A percentile compares a stretch with the other conserved stretches of the same genome.
phyloP scores from a whole-genome alignment of 2,329 filamentous ascomycete genomes.

The Xylariaceae sp. region DNA sequence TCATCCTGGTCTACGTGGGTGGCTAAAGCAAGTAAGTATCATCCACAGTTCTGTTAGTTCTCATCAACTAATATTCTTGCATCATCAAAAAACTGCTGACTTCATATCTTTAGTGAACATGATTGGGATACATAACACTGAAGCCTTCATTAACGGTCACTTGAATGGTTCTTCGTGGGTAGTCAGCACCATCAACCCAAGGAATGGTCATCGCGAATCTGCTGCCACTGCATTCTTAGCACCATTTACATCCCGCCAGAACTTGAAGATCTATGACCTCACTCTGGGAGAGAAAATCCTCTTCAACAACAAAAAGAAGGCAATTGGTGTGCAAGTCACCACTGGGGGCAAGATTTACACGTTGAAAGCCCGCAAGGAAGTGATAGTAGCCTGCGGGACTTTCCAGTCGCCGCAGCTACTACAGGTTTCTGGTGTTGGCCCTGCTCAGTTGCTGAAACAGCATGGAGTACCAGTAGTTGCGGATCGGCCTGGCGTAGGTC shows the following conservation, averaged over 20 bases:
- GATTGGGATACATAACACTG: slow-evolving; percentile 44
- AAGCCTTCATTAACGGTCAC: slow-evolving; percentile 3
- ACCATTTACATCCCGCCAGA: slow-evolving; percentile 1
- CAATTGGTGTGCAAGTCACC: slow-evolving; percentile 36
- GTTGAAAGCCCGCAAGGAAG: slow-evolving; percentile 42
- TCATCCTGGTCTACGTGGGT: slow-evolving; percentile 47
- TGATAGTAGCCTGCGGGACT: slow-evolving; percentile 48
- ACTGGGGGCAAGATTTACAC: slow-evolving; percentile 30
- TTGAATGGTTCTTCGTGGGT: slow-evolving; percentile 2
- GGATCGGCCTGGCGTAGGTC: slow-evolving; percentile 63
- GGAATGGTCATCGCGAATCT: slow-evolving; percentile 37
- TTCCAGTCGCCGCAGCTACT: slow-evolving; percentile 50
- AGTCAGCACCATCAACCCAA: background rate
- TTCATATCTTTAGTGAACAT: slow-evolving; percentile 38
- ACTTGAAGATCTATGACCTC: slow-evolving; percentile 20
- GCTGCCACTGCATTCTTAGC: slow-evolving; percentile 36
- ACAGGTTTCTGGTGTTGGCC: slow-evolving; percentile 49
- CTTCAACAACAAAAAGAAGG: slow-evolving; percentile 48
- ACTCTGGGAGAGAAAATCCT: slow-evolving; percentile 53
- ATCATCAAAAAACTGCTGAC: background rate
- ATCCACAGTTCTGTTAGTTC: background rate
- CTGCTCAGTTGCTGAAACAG: slow-evolving; percentile 35
- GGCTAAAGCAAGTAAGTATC: slow-evolving; percentile 29
- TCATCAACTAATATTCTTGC: background rate
- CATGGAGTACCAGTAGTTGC: slow-evolving; percentile 55